Conservation (phyloP, 31 red algal species). For the Pterothamnion heteromorphum region DNA sequence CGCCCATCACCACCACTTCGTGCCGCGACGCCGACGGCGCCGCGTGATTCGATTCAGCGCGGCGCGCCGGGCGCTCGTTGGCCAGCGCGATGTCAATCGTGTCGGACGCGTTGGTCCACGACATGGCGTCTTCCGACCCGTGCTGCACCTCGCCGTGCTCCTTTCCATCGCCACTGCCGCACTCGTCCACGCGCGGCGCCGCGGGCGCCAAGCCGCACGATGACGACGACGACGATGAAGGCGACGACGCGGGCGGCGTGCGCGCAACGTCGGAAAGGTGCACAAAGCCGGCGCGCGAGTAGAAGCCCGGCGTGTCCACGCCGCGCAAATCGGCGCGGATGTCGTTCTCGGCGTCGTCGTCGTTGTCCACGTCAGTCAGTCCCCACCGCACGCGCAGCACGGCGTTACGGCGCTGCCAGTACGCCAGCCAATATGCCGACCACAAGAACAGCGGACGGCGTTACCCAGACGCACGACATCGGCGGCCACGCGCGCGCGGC, state of each 20-base stretch:
- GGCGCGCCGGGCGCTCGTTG: background rate
- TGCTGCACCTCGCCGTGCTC: background rate
- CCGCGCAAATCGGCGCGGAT: slow-evolving; percentile 64
- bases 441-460: too few relatives aligned
- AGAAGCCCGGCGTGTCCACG: slow-evolving; percentile 61
- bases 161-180: background rate
- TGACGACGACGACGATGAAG: background rate
- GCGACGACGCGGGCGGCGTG: background rate
- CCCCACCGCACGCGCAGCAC: slow-evolving; percentile 65
- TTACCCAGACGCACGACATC: too few relatives aligned
- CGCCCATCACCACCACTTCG: slow-evolving; percentile 50
- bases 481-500: slow-evolving; percentile 25
- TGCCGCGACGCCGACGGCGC: background rate
- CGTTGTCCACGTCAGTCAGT: slow-evolving; percentile 50
- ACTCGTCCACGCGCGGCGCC: background rate
- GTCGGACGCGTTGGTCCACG: background rate
- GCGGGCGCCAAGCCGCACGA: too few relatives aligned
- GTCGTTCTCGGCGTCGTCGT: slow-evolving; percentile 59
- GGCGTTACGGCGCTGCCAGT: slow-evolving; percentile 77
- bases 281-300: slow-evolving; percentile 75
- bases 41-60: background rate
- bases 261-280: slow-evolving; percentile 48
- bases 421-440: slow-evolving; percentile 66
- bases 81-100: background rate
- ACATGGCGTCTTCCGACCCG: too few relatives aligned